Conservation (phyloP, 1,284 basidiomycete genomes). For the Violaceomyces palustris region DNA sequence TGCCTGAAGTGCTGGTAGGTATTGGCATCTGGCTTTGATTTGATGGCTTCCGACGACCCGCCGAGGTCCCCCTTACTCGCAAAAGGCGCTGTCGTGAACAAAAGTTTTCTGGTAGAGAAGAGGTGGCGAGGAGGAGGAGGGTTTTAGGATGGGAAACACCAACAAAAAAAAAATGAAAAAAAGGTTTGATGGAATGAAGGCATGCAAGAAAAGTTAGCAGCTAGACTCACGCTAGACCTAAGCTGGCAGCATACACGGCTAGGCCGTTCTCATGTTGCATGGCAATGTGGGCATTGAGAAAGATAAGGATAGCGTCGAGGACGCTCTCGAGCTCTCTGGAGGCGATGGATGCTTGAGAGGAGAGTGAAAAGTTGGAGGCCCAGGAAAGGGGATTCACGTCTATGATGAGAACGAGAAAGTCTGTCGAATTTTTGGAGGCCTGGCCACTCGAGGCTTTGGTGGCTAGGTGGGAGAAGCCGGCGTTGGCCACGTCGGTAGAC, state of each 20-base stretch:
- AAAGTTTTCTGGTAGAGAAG: too few relatives aligned
- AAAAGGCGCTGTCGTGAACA: conserved; percentile 33
- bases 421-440: conserved; percentile 17
- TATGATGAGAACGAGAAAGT: conserved; percentile 47
- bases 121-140: too few relatives aligned
- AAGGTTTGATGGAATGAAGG: background rate
- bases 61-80: conserved; percentile 2
- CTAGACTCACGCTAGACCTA: conserved; percentile 8
- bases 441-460: too few relatives aligned
- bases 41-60: conserved; percentile 1
- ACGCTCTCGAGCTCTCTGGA: conserved; percentile 20
- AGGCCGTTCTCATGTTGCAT: conserved; percentile 84
- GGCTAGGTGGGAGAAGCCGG: conserved; percentile 23
- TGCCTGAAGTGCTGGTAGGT: conserved; percentile 45
- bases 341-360: background rate
- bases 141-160: too few relatives aligned
- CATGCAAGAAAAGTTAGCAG: too few relatives aligned
- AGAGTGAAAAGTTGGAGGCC: too few relatives aligned
- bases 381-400: conserved; percentile 44
- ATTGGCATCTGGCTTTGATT: conserved; percentile 37
- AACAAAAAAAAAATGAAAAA: too few relatives aligned
- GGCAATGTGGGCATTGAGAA: conserved; percentile 87
- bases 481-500: conserved; percentile 25
- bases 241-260: conserved; percentile 72
- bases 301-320: conserved; percentile 65